These are phyloP conservation scores for Oryza brachyantha DNA, from an alignment of 176 grass and related monocot species.

Conservation along the genomic window DNA sequence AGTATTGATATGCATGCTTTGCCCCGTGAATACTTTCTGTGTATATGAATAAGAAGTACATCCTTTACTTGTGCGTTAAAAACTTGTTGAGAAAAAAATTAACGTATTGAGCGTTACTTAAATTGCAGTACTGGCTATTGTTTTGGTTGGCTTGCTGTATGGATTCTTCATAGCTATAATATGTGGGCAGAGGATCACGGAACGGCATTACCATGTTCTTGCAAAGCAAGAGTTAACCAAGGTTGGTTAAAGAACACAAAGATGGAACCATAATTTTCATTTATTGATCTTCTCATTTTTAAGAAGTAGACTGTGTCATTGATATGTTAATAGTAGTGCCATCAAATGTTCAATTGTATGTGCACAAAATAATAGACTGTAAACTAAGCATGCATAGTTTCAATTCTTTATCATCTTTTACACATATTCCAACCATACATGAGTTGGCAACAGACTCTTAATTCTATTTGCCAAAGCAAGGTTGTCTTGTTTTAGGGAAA, in stretches of 20 bases:
- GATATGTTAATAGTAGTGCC: background rate
- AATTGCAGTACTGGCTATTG: constrained; percentile 83
- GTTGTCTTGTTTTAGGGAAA: background rate
- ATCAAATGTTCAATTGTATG: background rate
- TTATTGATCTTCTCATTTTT: background rate
- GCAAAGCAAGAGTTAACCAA: constrained; percentile 94
- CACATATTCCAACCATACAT: background rate
- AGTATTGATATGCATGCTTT: background rate
- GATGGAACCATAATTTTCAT: constrained; percentile 11
- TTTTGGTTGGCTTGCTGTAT: constrained; percentile 94
- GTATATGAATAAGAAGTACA: background rate
- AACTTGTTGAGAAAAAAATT: constrained; percentile 19
- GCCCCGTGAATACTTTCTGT: background rate
- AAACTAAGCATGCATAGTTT: background rate
- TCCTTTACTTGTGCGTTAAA: background rate
- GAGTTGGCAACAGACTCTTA: background rate
- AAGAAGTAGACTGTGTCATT: background rate
- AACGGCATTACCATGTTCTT: constrained; percentile 96
- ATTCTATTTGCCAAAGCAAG: background rate
- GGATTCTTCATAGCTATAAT: constrained; percentile 99
- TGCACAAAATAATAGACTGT: background rate
- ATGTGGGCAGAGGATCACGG: constrained; percentile 94
- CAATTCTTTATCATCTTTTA: background rate
- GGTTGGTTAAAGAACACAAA: constrained; percentile 51
- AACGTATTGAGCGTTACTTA: constrained; percentile 30